phyloP scores from a whole-genome alignment of 108 stramenopile species.

The Skeletonema costatum region DNA sequence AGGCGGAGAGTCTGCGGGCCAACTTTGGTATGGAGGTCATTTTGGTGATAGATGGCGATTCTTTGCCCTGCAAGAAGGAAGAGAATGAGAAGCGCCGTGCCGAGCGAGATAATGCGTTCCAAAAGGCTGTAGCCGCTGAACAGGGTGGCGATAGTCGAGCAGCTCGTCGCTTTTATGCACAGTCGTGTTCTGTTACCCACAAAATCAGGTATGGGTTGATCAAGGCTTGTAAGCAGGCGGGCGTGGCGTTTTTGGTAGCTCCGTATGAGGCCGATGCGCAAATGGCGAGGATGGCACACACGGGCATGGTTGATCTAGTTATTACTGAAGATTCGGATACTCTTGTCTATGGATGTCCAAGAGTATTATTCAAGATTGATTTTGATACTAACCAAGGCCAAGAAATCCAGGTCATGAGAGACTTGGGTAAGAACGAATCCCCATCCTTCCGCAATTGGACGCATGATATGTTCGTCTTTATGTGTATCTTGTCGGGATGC shows the following conservation, averaged over 20 bases:
- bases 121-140: conserved; percentile 47
- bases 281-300: conserved; percentile 72
- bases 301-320: conserved; percentile 71
- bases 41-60: conserved; percentile 83
- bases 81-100: conserved; percentile 57
- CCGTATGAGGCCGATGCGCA: conserved; percentile 93
- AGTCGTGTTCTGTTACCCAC: conserved; percentile 61
- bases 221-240: conserved; percentile 35
- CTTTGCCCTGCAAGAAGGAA: conserved; percentile 66
- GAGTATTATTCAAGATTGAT: conserved; percentile 80
- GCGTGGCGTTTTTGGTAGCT: conserved; percentile 68
- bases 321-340: conserved; percentile 83
- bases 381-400: conserved; percentile 60
- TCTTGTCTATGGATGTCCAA: conserved; percentile 72
- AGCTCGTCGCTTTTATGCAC: conserved; percentile 57
- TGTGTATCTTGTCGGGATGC: conserved; percentile 85
- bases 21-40: conserved; percentile 59
- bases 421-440: conserved; percentile 49
- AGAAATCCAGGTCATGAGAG: conserved; percentile 64
- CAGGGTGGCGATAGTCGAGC: conserved; percentile 55
- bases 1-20: conserved; percentile 51
- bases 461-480: conserved; percentile 81
- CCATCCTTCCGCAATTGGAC: conserved; percentile 71
- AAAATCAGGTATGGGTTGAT: conserved; percentile 58
- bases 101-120: conserved; percentile 49